These are phyloP conservation scores for Marsdenia floribunda DNA, from an alignment of 257 asterid genomes.

Conservation along the genomic window DNA sequence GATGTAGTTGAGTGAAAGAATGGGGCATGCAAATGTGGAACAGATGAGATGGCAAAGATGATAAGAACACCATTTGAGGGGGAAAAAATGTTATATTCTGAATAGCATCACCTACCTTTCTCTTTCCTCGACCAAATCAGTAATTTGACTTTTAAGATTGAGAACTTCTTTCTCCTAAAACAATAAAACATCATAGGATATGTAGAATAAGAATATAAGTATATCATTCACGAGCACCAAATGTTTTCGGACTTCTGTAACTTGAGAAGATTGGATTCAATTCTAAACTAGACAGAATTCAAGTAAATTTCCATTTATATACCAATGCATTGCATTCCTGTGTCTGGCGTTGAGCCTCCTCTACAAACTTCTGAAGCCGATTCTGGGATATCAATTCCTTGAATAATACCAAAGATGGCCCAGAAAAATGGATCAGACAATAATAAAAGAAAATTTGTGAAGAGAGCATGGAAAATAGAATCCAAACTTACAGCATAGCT, in stretches of 20 bases:
- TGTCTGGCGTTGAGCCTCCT: slow-evolving; percentile 67
- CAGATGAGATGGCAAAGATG: too few relatives aligned
- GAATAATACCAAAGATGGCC: slow-evolving; percentile 10
- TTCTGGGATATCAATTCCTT: slow-evolving; percentile 68
- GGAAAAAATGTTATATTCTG: not conserved
- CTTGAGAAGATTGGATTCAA: not conserved
- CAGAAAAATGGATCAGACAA: slow-evolving; percentile 6
- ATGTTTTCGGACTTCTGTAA: not conserved
- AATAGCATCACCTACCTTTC: slow-evolving; percentile 42
- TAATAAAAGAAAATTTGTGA: slow-evolving; percentile 3
- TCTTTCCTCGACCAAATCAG: slow-evolving; percentile 59
- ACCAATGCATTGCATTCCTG: slow-evolving; percentile 56
- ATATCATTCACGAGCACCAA: not conserved
- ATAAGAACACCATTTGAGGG: not conserved
- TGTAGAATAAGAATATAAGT: not conserved
- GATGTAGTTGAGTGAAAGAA: not conserved
- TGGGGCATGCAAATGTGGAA: not conserved
- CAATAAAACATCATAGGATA: slow-evolving; percentile 19
- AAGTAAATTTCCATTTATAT: slow-evolving; percentile 14
- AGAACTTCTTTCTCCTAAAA: slow-evolving; percentile 55
- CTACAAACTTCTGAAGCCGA: slow-evolving; percentile 66
- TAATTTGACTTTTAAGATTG: slow-evolving; percentile 50
- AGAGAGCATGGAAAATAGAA: slow-evolving; percentile 3
- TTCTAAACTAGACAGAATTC: slow-evolving; percentile 6
- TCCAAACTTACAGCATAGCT: slow-evolving; percentile 64